Evolutionary conservation across 1,284 basidiomycete genomes (phyloP), one percentile per base, ranked within the genome.

Genomic region (Apiotrichum montevideense): DNA sequence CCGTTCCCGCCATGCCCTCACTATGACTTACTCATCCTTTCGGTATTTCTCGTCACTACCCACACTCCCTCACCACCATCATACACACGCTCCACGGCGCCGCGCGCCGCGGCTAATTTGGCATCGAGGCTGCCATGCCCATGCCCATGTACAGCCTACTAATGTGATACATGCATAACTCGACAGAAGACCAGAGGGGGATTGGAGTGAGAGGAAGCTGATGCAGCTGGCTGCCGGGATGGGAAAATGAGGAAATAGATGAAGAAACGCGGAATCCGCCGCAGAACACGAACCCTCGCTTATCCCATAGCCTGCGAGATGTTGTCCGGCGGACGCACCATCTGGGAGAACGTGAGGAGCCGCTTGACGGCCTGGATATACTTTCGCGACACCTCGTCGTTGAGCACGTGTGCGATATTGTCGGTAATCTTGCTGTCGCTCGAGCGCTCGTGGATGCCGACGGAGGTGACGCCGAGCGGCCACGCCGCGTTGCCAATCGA

Each of bases 391-490:
- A 98, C 92, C 84, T 99, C 96, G 70, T 98, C 96, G 73, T 98
- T 99, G 58, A 99, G 77, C 2, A 98, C 95, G 76, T 99, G 96
- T 0, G 95, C 96, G 4, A 98, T 91, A 70, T 95, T 92, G 73
- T 96, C 93, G 41, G 88, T 87, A 61, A 98, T 98, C 79, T 97
- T 98, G 74, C 98, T 93, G 66, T 94, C 85, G 0, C 93, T 94
- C 1, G 90, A 94, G 71, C 96, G 87, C 76, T 96, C 95, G 78
- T 98, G 96, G 63, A 98, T 98, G 79, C 95, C 92, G 79, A 97
- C 95, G 88, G 95, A 95, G 58, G 96, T 98, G 5, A 98, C 96
- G 54, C 96, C 96, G 70, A 99, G 98, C 0, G 96, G 96, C 96
- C 96, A 99, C 1, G 96, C 94, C 0, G 96, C 95, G 71, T 97